A percentile compares a stretch with the other conserved stretches of the same genome.
phyloP scores from a whole-genome alignment of 495 filamentous ascomycete genomes.

The Clohesyomyces aquaticus region DNA sequence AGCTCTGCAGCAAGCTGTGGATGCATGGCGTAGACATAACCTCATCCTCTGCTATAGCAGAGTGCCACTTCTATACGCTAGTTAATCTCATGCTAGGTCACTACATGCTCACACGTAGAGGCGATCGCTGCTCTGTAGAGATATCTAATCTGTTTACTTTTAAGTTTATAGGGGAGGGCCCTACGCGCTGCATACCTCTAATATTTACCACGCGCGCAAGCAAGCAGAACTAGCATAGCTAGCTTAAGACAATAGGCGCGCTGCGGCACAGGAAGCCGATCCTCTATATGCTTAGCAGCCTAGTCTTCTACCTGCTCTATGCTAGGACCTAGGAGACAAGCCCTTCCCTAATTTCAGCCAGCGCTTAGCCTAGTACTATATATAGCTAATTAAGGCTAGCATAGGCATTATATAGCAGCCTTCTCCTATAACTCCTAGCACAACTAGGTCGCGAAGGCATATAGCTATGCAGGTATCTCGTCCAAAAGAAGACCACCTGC shows the following conservation, averaged over 20 bases:
- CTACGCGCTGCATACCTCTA: conserved; percentile 20
- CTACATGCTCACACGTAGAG: conserved; percentile 4
- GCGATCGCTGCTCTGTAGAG: conserved; percentile 6
- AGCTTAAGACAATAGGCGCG: conserved; percentile 16
- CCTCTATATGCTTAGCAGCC: conserved; percentile 22
- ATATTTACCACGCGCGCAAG: conserved; percentile 22
- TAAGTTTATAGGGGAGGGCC: conserved; percentile 20
- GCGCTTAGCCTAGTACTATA: conserved; percentile 13
- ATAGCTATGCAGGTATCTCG: conserved; percentile 18
- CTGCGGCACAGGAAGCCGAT: conserved; percentile 21
- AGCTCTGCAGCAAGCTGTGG: not conserved
- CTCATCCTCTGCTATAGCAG: not conserved
- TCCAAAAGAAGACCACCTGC: conserved; percentile 20
- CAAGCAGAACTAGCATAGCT: conserved; percentile 28
- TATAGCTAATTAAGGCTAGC: conserved; percentile 16
- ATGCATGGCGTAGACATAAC: not conserved
- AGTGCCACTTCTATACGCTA: conserved; percentile 7
- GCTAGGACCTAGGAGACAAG: conserved; percentile 24
- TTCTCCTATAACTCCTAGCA: conserved; percentile 20
- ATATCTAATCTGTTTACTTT: conserved; percentile 30
- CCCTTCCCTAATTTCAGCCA: conserved; percentile 21
- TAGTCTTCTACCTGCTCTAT: conserved; percentile 29
- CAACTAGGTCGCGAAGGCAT: conserved; percentile 13
- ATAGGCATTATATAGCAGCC: not conserved
- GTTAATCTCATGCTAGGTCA: conserved; percentile 1